Evolutionary conservation across 2,329 filamentous ascomycete genomes (phyloP).

Genomic region (Arthroderma sp.): DNA sequence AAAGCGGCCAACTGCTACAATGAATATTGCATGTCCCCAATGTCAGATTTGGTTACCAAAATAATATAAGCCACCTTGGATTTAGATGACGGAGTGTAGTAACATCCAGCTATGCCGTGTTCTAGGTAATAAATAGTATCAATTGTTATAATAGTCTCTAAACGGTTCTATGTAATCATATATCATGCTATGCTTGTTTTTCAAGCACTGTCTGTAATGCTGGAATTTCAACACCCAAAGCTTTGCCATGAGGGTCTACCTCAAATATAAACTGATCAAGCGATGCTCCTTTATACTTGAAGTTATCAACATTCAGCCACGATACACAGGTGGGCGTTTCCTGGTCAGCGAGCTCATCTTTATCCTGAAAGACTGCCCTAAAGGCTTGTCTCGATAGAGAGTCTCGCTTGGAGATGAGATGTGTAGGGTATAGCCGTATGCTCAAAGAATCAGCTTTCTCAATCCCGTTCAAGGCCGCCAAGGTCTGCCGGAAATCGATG

Average conservation of each 20-base stretch:
- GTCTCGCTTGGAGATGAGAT: slow-evolving; percentile 9
- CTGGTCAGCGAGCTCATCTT: slow-evolving; percentile 18
- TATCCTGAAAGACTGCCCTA: slow-evolving; percentile 17
- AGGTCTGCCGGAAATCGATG: slow-evolving; percentile 13
- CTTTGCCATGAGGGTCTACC: slow-evolving; percentile 15
- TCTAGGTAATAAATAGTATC: too few species aligned
- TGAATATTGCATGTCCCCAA: too few species aligned
- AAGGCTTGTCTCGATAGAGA: slow-evolving; percentile 14
- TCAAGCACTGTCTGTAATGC: neutral
- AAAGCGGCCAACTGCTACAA: too few species aligned
- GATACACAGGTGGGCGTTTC: slow-evolving; percentile 21
- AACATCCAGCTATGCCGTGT: too few species aligned
- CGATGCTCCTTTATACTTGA: slow-evolving; percentile 14
- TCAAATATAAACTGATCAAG: slow-evolving; percentile 21
- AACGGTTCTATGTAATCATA: too few species aligned
- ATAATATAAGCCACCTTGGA: too few species aligned
- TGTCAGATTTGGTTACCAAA: too few species aligned
- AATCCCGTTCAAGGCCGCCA: slow-evolving; percentile 10
- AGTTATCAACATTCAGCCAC: slow-evolving; percentile 19
- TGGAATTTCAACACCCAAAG: slow-evolving; percentile 16
- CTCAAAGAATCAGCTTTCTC: slow-evolving; percentile 11
- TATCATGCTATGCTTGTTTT: neutral
- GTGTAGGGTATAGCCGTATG: slow-evolving; percentile 12
- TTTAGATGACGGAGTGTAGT: too few species aligned
- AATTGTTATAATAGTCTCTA: too few species aligned